phyloP scores from a whole-genome alignment of 306 rosid genomes.

The Acacia crassicarpa region DNA sequence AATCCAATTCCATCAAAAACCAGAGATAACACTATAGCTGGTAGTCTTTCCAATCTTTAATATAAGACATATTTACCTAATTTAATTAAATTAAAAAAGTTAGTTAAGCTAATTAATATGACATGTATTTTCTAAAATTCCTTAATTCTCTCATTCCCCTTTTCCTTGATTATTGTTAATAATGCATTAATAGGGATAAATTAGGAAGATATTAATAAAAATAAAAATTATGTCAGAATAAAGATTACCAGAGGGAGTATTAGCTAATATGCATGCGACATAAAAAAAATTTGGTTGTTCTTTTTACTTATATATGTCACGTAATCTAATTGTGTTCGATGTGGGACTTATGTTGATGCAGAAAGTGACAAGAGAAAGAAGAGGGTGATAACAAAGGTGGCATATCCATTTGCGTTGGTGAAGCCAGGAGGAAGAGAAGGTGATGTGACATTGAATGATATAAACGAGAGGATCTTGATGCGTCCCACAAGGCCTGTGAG shows the following conservation, averaged over 20 bases:
- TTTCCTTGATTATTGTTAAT: no score
- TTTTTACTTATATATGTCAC: background rate
- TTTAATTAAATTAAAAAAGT: no score
- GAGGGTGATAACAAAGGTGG: slow-evolving; percentile 45
- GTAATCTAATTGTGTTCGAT: background rate
- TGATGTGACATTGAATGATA: slow-evolving; percentile 88
- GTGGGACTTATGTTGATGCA: background rate
- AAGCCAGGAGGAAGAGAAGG: slow-evolving; percentile 94
- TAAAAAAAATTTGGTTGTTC: no score
- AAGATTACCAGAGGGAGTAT: no score
- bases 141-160: no score
- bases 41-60: slow-evolving; percentile 1
- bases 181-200: no score
- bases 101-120: no score
- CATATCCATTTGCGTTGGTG: slow-evolving; percentile 93
- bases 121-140: no score
- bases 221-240: no score
- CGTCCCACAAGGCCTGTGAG: slow-evolving; percentile 83
- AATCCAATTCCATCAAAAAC: slow-evolving; percentile 36
- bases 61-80: no score
- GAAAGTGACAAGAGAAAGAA: slow-evolving; percentile 31
- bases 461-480: slow-evolving; percentile 88
- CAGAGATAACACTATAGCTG: slow-evolving; percentile 9
- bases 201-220: no score
- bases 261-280: background rate